These are phyloP conservation scores for Metarhizium anisopliae DNA, from an alignment of 2,329 filamentous ascomycete species.

Conservation along the genomic window DNA sequence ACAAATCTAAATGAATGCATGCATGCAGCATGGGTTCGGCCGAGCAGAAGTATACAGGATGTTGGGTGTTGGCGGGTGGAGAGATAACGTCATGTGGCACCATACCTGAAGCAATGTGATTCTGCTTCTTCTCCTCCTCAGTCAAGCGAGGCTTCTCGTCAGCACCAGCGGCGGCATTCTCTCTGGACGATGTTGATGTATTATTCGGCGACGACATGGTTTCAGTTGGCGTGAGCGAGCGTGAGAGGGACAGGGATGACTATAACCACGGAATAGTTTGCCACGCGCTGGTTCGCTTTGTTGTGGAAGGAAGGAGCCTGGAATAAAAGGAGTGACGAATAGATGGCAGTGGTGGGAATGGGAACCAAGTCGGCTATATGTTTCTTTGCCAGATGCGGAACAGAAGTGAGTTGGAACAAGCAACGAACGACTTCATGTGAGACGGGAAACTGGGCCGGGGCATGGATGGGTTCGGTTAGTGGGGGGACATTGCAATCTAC, in stretches of 20 bases:
- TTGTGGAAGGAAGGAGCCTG: background rate
- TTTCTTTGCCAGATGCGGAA: background rate
- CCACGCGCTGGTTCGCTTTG: background rate
- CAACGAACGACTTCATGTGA: background rate
- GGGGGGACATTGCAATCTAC: too few species aligned
- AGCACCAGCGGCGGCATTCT: slow-evolving; percentile 12
- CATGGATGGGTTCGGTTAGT: background rate
- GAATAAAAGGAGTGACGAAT: background rate
- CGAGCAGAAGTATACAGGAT: background rate
- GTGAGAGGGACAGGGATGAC: background rate
- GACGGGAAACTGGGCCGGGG: background rate
- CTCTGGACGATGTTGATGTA: slow-evolving; percentile 8
- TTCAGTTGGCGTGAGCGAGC: background rate
- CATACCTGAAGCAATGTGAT: slow-evolving; percentile 45
- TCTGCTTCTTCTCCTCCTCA: slow-evolving; percentile 46
- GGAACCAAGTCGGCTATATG: background rate
- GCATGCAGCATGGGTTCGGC: background rate
- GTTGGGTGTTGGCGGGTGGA: background rate
- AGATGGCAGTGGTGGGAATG: background rate
- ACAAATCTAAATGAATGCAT: background rate
- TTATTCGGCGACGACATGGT: slow-evolving; percentile 12
- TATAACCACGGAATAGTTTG: background rate
- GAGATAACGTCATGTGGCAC: background rate
- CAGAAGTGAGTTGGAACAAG: background rate
- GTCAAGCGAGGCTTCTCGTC: slow-evolving; percentile 44